phyloP scores from a whole-genome alignment of 2,329 filamentous ascomycete species.

The Thielaviopsis euricoi region DNA sequence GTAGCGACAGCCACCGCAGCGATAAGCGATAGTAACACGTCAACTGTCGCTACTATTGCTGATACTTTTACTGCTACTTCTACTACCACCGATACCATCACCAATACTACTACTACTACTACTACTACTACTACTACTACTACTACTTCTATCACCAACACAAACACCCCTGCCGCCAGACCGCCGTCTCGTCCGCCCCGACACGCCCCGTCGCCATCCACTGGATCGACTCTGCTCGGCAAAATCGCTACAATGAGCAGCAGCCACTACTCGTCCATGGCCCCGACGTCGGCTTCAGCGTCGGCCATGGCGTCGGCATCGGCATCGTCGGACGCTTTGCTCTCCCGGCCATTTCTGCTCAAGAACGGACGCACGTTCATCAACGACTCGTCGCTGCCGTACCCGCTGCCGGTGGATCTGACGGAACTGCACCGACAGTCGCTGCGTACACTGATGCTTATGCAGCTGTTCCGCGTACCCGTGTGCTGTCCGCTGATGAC shows the following conservation, averaged over 20 bases:
- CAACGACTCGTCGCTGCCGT: conserved; percentile 52
- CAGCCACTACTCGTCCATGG: not conserved
- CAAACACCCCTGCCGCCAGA: no score
- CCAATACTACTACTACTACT: no score
- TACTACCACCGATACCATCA: no score
- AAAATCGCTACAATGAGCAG: conserved; percentile 20
- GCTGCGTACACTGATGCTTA: conserved; percentile 63
- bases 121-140: no score
- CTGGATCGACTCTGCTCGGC: conserved; percentile 6
- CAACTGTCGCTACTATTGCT: not conserved
- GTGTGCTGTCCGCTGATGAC: conserved; percentile 55
- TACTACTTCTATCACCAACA: no score
- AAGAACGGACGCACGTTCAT: conserved; percentile 73
- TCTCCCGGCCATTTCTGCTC: conserved; percentile 42
- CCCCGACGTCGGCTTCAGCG: conserved; percentile 16
- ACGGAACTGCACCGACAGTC: conserved; percentile 77
- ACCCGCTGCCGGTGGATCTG: conserved; percentile 80
- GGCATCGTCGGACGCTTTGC: conserved; percentile 25
- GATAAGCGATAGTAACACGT: not conserved
- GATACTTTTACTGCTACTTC: no score
- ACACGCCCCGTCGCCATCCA: no score
- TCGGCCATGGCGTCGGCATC: conserved; percentile 24
- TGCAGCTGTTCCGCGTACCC: conserved; percentile 65
- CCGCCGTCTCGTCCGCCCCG: no score
- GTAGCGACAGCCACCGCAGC: not conserved